Conservation (phyloP, 768 basidiomycete species). For the Mycena belliarum region DNA sequence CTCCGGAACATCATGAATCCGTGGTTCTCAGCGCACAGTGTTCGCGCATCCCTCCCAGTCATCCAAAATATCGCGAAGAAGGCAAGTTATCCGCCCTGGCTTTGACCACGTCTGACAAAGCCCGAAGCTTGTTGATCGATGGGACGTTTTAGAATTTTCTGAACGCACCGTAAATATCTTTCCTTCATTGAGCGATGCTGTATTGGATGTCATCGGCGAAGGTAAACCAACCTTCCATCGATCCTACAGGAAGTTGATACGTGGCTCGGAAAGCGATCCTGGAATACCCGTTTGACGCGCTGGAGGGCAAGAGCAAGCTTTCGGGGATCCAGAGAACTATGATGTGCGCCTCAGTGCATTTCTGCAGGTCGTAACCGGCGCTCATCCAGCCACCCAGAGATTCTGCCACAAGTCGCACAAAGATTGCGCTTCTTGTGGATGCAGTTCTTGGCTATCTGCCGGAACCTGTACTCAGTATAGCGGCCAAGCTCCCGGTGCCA, state of each 20-base stretch:
- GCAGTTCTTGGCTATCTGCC: background rate
- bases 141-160: background rate
- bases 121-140: background rate
- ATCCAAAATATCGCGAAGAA: slow-evolving; percentile 11
- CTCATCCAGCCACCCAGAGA: background rate
- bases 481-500: background rate
- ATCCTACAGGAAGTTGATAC: background rate
- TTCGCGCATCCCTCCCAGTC: slow-evolving; percentile 3
- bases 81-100: background rate
- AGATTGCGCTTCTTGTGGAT: background rate
- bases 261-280: background rate
- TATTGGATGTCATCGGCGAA: background rate
- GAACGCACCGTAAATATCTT: background rate
- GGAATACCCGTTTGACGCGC: background rate
- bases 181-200: background rate
- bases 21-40: slow-evolving; percentile 11
- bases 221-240: background rate
- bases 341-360: background rate
- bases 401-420: background rate
- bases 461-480: background rate
- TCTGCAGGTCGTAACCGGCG: background rate
- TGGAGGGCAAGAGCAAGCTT: background rate
- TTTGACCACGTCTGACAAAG: background rate
- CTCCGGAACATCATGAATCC: slow-evolving; percentile 19
- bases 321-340: background rate